A percentile compares a stretch with the other conserved stretches of the same genome.
Evolutionary conservation across 1,139 yeast species (phyloP).

Genomic region (Saccharomyces uvarum): DNA sequence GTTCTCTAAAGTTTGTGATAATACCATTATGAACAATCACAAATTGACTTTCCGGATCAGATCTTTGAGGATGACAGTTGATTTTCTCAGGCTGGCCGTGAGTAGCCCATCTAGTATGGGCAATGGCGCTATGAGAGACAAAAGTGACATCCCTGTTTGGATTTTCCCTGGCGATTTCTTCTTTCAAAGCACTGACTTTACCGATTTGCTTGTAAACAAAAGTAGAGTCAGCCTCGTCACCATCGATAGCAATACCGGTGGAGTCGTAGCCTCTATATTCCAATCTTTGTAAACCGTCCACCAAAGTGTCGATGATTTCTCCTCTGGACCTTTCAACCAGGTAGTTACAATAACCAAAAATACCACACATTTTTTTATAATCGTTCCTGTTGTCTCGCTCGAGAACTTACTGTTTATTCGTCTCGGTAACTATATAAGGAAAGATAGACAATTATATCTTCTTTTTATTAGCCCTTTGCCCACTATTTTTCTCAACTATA

Average conservation of each 20-base stretch:
- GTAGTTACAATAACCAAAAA: constrained; percentile 95
- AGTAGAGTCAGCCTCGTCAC: constrained; percentile 60
- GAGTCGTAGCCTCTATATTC: constrained; percentile 99
- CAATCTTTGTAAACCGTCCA: constrained; percentile 86
- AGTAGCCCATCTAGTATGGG: constrained; percentile 99
- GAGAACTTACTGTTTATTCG: neutral
- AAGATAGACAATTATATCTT: neutral
- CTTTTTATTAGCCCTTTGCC: neutral
- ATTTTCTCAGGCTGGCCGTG: constrained; percentile 85
- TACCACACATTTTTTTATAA: constrained; percentile 57
- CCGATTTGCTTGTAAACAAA: constrained; percentile 80
- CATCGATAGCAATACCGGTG: constrained; percentile 92
- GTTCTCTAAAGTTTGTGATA: constrained; percentile 87
- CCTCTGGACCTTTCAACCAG: constrained; percentile 88
- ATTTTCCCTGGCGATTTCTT: constrained; percentile 50
- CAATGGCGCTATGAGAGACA: constrained; percentile 88
- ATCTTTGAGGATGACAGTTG: constrained; percentile 95
- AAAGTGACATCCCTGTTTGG: constrained; percentile 57
- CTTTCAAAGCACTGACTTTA: constrained; percentile 75
- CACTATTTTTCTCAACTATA: neutral
- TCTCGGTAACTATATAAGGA: neutral
- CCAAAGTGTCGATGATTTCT: constrained; percentile 78
- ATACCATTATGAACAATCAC: constrained; percentile 96
- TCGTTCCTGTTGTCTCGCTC: neutral
- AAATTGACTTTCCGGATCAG: constrained; percentile 76